Percentiles rank a stretch among this genome's conserved stretches.
These are phyloP conservation scores for Pholiota adiposa DNA, from an alignment of 1,284 basidiomycete species.

Conservation along the genomic window DNA sequence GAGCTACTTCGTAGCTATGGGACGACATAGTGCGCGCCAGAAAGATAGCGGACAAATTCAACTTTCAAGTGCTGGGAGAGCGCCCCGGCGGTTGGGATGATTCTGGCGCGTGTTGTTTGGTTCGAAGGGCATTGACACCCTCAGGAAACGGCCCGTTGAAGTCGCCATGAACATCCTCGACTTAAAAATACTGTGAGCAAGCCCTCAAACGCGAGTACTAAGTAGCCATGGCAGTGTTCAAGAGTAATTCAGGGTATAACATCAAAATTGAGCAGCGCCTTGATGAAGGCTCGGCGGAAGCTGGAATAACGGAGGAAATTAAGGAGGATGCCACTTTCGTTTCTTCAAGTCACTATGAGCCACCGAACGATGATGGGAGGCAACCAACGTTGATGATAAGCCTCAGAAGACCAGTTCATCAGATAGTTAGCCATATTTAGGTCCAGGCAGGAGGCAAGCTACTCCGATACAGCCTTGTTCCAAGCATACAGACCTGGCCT, in stretches of 20 bases:
- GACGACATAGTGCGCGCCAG: constrained; percentile 29
- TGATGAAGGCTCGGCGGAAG: too few species aligned
- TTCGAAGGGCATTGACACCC: neutral
- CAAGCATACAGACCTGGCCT: neutral
- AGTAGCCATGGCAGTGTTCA: neutral
- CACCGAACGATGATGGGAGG: neutral
- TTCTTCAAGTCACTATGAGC: neutral
- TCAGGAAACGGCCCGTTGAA: constrained; percentile 7
- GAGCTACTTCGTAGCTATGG: constrained; percentile 75
- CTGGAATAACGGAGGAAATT: neutral
- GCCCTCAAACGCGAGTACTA: neutral
- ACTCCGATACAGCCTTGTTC: neutral
- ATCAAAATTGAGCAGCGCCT: neutral
- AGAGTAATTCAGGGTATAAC: neutral
- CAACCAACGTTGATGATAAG: neutral
- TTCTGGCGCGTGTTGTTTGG: constrained; percentile 14
- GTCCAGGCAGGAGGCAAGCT: neutral
- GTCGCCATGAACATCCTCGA: neutral
- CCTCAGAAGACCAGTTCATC: neutral
- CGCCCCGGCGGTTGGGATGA: too few species aligned
- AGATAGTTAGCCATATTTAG: neutral
- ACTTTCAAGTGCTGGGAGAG: too few species aligned
- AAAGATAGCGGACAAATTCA: neutral
- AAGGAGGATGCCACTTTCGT: neutral
- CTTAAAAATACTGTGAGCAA: neutral